A percentile compares a stretch with the other conserved stretches of the same genome.
Conservation (phyloP, 192 early-diverging fungal species). For the Obelidium mucronatum region DNA sequence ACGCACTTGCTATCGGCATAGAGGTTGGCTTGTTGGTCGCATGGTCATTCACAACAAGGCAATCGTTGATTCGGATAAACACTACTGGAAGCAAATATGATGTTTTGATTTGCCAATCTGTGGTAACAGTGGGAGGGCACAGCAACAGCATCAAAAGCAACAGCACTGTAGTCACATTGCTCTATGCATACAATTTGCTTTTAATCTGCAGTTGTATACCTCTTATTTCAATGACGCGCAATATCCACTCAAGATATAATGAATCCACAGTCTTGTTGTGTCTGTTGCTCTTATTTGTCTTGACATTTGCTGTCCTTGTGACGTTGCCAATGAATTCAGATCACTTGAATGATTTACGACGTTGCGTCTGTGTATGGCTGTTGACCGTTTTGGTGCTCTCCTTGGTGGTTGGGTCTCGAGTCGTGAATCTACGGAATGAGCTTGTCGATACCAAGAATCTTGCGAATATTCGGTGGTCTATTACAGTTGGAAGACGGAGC, state of each 20-base stretch:
- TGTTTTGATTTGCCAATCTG: background rate
- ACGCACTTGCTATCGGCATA: background rate
- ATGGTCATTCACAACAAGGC: background rate
- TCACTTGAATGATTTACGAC: background rate
- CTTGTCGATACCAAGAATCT: no score
- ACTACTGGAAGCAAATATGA: background rate
- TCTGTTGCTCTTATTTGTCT: background rate
- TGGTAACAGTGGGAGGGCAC: no score
- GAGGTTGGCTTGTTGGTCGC: background rate
- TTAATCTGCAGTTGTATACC: background rate
- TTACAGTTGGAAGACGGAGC: no score
- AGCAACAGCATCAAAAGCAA: background rate
- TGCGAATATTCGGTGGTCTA: no score
- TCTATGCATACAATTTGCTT: background rate
- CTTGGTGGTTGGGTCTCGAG: background rate
- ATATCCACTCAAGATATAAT: background rate
- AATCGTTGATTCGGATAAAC: background rate
- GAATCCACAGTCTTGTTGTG: background rate
- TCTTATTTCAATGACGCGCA: background rate
- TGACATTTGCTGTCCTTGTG: background rate
- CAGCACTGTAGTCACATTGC: background rate
- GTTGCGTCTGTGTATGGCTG: background rate
- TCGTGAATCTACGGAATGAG: no score
- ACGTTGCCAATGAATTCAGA: constrained; percentile 1
- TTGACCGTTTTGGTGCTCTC: no score